A percentile compares a stretch with the other conserved stretches of the same genome.
These are phyloP conservation scores for Musa acuminata DNA, from an alignment of 176 grass and related monocot genomes.

Conservation along the genomic window DNA sequence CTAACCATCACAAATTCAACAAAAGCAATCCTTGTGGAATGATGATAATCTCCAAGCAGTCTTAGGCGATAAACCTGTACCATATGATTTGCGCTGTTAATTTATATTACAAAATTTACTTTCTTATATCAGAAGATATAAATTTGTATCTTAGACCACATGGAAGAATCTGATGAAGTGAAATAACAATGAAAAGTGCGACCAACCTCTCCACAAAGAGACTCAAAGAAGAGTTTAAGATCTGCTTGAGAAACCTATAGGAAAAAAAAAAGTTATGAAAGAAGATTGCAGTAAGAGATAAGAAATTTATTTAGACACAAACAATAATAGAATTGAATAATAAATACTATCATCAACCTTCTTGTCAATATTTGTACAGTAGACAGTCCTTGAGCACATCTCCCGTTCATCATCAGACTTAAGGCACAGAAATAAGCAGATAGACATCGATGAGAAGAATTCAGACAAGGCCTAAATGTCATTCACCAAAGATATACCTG, in stretches of 20 bases:
- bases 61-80: conserved; percentile 83
- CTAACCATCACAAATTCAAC: conserved; percentile 98
- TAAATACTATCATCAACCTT: conserved; percentile 45
- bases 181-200: conserved; percentile 16
- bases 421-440: conserved; percentile 9
- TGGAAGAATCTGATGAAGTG: neutral
- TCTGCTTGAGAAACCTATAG: conserved; percentile 90
- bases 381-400: conserved; percentile 98
- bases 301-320: conserved; percentile 22
- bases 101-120: neutral
- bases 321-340: conserved; percentile 14
- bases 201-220: conserved; percentile 79
- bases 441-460: neutral
- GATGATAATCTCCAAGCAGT: conserved; percentile 96
- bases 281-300: neutral
- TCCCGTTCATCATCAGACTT: conserved; percentile 97
- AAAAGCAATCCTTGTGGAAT: conserved; percentile 94
- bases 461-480: neutral
- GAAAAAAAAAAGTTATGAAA: conserved; percentile 18
- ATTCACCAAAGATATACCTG: neutral
- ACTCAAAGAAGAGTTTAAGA: conserved; percentile 96
- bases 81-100: neutral
- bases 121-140: neutral
- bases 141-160: conserved; percentile 4
- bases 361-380: conserved; percentile 99